Percentiles rank a stretch among this genome's conserved stretches.
These are phyloP conservation scores for Taiwanofungus camphoratus DNA, from an alignment of 1,284 basidiomycete species.

Conservation along the genomic window DNA sequence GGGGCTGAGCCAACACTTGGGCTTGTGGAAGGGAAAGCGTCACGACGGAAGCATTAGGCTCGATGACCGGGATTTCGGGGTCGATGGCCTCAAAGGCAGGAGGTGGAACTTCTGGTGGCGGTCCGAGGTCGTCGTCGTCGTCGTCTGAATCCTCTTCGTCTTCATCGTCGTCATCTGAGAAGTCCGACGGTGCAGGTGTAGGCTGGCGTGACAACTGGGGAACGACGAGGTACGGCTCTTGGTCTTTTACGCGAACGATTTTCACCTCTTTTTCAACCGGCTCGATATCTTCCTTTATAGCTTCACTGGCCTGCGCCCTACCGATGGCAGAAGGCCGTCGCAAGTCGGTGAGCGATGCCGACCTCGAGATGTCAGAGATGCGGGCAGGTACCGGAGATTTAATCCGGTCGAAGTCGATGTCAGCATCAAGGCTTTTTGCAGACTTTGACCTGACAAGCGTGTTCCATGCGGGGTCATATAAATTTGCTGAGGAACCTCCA, in stretches of 20 bases:
- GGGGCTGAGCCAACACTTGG: conserved; percentile 6
- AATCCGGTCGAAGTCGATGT: conserved; percentile 10
- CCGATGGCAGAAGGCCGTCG: neutral
- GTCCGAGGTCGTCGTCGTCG: conserved; percentile 5
- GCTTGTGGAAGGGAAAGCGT: conserved; percentile 9
- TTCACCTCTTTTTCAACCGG: neutral
- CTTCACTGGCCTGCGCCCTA: neutral
- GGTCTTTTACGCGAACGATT: neutral
- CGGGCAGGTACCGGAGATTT: conserved; percentile 1
- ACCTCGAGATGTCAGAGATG: neutral
- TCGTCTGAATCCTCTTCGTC: conserved; percentile 2
- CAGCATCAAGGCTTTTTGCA: conserved; percentile 3
- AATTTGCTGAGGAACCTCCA: too few relatives aligned
- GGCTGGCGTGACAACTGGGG: neutral
- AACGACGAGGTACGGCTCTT: neutral
- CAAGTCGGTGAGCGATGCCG: neutral
- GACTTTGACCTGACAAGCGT: too few relatives aligned
- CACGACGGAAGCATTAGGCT: conserved; percentile 8
- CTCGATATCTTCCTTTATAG: neutral
- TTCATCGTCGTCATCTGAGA: neutral
- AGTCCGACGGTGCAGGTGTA: neutral
- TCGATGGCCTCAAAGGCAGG: conserved; percentile 14
- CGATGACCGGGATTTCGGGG: conserved; percentile 12
- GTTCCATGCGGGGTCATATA: too few relatives aligned
- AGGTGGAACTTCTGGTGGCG: conserved; percentile 7